Evolutionary conservation across 495 filamentous ascomycete genomes (phyloP), one percentile per base, ranked within the genome.

Genomic region (Oidiodendron maius): DNA sequence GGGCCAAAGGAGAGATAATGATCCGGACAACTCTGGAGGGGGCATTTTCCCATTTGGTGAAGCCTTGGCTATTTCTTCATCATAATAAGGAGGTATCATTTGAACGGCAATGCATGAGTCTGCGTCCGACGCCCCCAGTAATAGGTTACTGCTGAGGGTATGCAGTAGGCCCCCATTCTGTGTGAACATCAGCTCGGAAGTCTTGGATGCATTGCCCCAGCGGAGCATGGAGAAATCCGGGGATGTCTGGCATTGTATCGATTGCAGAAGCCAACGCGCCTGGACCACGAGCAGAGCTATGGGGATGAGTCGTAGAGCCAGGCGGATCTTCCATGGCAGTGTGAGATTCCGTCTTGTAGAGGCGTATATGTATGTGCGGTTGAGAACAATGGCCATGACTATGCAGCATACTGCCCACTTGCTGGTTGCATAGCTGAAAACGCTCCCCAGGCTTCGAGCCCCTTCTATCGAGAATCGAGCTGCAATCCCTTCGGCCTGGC

Each of bases 391-490:
- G 41, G 89, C 87, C 67, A 89, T 84, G 34, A 83, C 74, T 46
- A 98, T 78, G 61, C 89, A 96, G 42, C 78, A 76, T 41, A 98
- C 66, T 3, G 93, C 91, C 94, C 94, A 98, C 52, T 87, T 87
- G 63, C 90, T 94, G 0, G 90, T 95, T 34, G 91, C 70, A 62
- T 96, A 98, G 37, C 81, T 83, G 61, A 97, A 94, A 24, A 98
- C 77, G 28, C 89, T 89, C 8, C 88, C 86, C n/a, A 96, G 65
- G 13, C 84, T 71, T 48, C 64, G 65, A 6, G 70, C 64, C 4
- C 75, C 65, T 45, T 78, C 75, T 58, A 74, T 56, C 8, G 74
- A 71, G 52, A 78, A 71, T 34, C 66, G 64, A 17, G 72, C 69
- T 38, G 66, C 58, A 32, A 72, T 52, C 17, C 66, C 62, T 16